Evolutionary conservation across 306 rosid species (phyloP), one percentile per base, ranked within the genome.

Genomic region (Cercis canadensis): DNA sequence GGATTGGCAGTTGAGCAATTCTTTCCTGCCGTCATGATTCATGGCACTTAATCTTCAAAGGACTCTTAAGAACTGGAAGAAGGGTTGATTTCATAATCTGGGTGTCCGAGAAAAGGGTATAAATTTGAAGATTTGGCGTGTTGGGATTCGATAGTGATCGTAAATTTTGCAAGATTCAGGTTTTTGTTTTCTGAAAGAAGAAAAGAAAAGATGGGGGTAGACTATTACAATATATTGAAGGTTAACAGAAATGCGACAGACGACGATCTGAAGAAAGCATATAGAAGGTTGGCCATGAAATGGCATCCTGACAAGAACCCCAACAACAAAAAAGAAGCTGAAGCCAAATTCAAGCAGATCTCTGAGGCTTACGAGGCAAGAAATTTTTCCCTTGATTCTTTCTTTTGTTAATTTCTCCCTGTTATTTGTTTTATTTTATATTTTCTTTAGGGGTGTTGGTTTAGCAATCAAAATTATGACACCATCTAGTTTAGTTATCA

Each of bases 241-340:
- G 96, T 93, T 18, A 46, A 79, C 6, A 78, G 83, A 64, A 87
- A 80, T 76, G 97, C 90, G 8, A 89, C 87, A n/a, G 98, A 90
- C 11, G 98, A 93, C 19, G 98, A 90, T 86, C 69, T 93, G 44
- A 93, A 93, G 88, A 93, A 89, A 80, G 82, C 96, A 8, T 93
- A 93, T 65, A 83, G 98, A 68, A 88, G 70, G 59, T 82, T 90
- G 88, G 97, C 97, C 9, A 90, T 93, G 96, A 93, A 93, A 90
- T 94, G 98, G 98, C 98, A 94, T 56, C 98, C 98, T 72, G 98
- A 94, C 52, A 94, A 94, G 87, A 94, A 94, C 72, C 97, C 91
- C 33, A 87, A 69, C 64, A 72, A 72, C 80, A 94, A 90, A 56
- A 88, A 87, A 72, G 98, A 90, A 81, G 97, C 98, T 56, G 98